A percentile compares a stretch with the other conserved stretches of the same genome.
These are phyloP conservation scores for Podaxis rugospora DNA, from an alignment of 768 basidiomycete genomes.

Conservation along the genomic window DNA sequence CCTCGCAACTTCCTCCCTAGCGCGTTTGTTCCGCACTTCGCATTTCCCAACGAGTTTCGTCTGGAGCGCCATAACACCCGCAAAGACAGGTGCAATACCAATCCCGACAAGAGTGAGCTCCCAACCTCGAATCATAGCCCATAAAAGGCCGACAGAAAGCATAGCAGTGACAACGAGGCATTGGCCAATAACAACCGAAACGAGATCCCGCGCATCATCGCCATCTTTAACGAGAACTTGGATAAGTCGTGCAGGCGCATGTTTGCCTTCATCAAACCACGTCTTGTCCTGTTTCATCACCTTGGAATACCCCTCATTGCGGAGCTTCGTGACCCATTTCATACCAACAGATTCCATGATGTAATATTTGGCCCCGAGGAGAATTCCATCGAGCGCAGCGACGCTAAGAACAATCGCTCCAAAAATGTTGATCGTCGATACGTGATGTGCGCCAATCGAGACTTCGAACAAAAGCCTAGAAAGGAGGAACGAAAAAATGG, in stretches of 20 bases:
- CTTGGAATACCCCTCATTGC: constrained; percentile 48
- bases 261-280: constrained; percentile 75
- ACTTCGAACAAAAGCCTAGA: constrained; percentile 77
- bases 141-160: constrained; percentile 79
- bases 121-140: constrained; percentile 90
- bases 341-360: constrained; percentile 73
- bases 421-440: constrained; percentile 58
- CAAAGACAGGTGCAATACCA: constrained; percentile 83
- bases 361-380: constrained; percentile 74
- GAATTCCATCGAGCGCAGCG: constrained; percentile 71
- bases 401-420: constrained; percentile 70
- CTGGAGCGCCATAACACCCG: constrained; percentile 68
- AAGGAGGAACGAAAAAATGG: constrained; percentile 88
- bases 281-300: constrained; percentile 78
- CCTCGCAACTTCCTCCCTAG: constrained; percentile 81
- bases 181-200: constrained; percentile 71
- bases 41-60: constrained; percentile 64
- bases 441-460: constrained; percentile 63
- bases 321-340: constrained; percentile 68
- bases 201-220: constrained; percentile 79
- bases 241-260: constrained; percentile 57
- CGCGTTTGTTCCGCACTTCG: constrained; percentile 78
- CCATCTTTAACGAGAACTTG: constrained; percentile 84
- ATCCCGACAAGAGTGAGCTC: constrained; percentile 88
- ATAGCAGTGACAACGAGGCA: constrained; percentile 71